These are phyloP conservation scores for Microdochium trichocladiopsis DNA, from an alignment of 2,329 filamentous ascomycete genomes.

Conservation along the genomic window DNA sequence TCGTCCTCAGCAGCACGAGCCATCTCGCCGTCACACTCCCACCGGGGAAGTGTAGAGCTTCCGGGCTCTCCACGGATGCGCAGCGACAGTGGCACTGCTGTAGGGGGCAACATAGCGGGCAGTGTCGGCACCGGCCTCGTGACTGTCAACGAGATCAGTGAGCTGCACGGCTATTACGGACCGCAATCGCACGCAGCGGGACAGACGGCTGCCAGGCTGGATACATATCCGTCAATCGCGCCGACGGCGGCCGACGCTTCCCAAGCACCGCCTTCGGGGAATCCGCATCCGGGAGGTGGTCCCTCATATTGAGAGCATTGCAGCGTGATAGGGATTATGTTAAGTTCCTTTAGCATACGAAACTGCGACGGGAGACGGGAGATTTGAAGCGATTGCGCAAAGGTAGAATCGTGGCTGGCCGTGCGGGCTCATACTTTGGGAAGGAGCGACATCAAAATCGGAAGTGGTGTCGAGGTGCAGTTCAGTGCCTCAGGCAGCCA, in stretches of 20 bases:
- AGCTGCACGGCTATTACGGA: slow-evolving; percentile 42
- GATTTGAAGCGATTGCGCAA: too few relatives aligned
- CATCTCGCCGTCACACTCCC: slow-evolving; percentile 6
- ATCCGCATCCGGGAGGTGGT: too few relatives aligned
- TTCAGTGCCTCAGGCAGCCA: too few relatives aligned
- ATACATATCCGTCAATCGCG: slow-evolving; percentile 1
- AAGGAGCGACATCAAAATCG: too few relatives aligned
- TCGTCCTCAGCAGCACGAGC: slow-evolving; percentile 12
- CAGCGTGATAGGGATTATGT: too few relatives aligned
- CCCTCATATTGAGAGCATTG: too few relatives aligned
- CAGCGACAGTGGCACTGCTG: slow-evolving; percentile 10
- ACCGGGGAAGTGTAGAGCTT: slow-evolving; percentile 11
- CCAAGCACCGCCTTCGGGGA: too few relatives aligned
- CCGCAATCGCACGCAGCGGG: slow-evolving; percentile 29
- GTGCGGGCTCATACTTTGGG: too few relatives aligned
- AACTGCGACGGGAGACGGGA: too few relatives aligned
- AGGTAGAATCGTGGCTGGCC: too few relatives aligned
- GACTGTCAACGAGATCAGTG: slow-evolving; percentile 31
- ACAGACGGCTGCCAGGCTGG: slow-evolving; percentile 27
- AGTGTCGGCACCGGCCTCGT: slow-evolving; percentile 16
- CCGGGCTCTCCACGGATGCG: slow-evolving; percentile 6
- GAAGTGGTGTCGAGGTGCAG: too few relatives aligned
- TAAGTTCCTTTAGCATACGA: too few relatives aligned
- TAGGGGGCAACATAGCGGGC: background rate
- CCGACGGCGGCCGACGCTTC: background rate